Evolutionary conservation across 257 asterid genomes (phyloP).

Genomic region (Petunia axillaris): DNA sequence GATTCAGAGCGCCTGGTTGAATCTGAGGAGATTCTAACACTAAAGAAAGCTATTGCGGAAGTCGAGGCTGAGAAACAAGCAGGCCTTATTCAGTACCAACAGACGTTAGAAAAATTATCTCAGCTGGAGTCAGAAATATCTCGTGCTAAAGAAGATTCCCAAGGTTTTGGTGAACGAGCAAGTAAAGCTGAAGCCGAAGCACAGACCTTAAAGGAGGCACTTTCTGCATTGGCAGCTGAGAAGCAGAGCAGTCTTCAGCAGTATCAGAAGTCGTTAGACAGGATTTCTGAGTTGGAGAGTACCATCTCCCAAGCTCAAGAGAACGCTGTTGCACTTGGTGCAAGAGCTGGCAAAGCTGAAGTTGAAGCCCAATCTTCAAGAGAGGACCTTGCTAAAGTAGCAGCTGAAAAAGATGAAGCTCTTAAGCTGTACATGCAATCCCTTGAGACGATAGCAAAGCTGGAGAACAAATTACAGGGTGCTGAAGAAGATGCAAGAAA

Average conservation of each 20-base stretch:
- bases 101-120: constrained; percentile 65
- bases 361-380: constrained; percentile 52
- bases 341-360: constrained; percentile 62
- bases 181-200: constrained; percentile 79
- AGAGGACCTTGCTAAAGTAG: constrained; percentile 53
- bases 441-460: constrained; percentile 66
- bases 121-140: constrained; percentile 65
- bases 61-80: constrained; percentile 92
- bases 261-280: constrained; percentile 65
- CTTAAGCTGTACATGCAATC: constrained; percentile 73
- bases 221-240: constrained; percentile 66
- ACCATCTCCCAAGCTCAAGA: constrained; percentile 44
- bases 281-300: constrained; percentile 64
- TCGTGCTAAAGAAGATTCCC: constrained; percentile 63
- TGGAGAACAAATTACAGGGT: constrained; percentile 71
- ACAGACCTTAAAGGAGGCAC: constrained; percentile 57
- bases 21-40: constrained; percentile 59
- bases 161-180: constrained; percentile 63
- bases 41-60: constrained; percentile 72
- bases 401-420: constrained; percentile 75
- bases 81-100: constrained; percentile 66
- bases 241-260: constrained; percentile 73
- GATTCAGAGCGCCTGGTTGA: constrained; percentile 39
- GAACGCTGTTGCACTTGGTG: constrained; percentile 49
- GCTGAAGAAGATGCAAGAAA: constrained; percentile 65